phyloP scores from a whole-genome alignment of 202 grass and related monocot genomes.

The Schoenoplectus tabernaemontani region DNA sequence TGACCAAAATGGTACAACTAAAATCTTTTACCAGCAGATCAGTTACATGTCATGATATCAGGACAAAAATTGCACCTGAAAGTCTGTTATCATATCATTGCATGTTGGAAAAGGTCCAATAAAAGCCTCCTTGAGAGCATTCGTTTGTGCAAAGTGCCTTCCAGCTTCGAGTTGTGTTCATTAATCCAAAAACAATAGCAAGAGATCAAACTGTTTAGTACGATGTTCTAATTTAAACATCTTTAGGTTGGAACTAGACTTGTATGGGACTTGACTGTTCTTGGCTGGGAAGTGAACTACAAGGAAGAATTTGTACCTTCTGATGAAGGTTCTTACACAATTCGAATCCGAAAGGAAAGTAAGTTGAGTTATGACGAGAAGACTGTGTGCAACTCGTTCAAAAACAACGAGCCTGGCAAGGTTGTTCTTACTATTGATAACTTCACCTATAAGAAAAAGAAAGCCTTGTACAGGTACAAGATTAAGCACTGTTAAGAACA shows the following conservation, averaged over 20 bases:
- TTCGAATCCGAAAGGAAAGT: conserved; percentile 29
- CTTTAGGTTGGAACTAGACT: conserved; percentile 20
- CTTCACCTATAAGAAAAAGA: conserved; percentile 41
- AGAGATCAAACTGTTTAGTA: background rate
- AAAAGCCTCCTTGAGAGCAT: background rate
- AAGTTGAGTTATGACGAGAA: conserved; percentile 28
- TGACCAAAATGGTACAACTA: no score
- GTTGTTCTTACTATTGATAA: conserved; percentile 34
- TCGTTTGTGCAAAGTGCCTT: background rate
- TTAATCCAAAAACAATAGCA: background rate
- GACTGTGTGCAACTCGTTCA: conserved; percentile 30
- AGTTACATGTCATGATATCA: no score
- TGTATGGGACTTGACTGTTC: conserved; percentile 37
- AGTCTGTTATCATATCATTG: background rate
- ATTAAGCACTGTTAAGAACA: conserved; percentile 16
- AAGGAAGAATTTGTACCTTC: conserved; percentile 40
- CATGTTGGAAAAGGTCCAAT: background rate
- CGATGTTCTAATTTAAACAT: background rate
- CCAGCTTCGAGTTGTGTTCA: background rate
- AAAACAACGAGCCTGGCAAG: conserved; percentile 36
- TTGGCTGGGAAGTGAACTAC: conserved; percentile 40
- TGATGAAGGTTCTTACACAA: conserved; percentile 34
- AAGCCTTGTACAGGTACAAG: conserved; percentile 36
- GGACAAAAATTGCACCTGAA: background rate
- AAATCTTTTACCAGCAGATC: no score